Evolutionary conservation across 345 rosid genomes (phyloP).

Genomic region (Melaleuca alternifolia): DNA sequence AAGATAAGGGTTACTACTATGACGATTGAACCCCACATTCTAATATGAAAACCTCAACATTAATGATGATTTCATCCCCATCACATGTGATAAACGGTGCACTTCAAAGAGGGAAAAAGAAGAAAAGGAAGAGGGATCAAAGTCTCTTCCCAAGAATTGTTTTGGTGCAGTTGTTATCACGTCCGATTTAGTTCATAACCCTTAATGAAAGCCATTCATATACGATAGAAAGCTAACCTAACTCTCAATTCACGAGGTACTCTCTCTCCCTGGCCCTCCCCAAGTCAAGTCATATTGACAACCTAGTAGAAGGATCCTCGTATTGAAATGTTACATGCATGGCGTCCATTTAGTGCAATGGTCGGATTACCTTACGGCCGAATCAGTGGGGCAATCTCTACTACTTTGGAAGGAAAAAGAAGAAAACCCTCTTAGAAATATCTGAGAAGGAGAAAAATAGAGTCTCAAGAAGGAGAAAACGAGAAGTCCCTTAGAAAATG

Average conservation of each 20-base stretch:
- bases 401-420: background rate
- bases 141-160: background rate
- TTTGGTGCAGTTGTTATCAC: accelerated
- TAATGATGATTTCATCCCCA: too few species aligned
- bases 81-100: too few species aligned
- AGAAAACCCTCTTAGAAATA: background rate
- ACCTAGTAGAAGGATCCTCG: background rate
- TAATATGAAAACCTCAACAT: too few species aligned
- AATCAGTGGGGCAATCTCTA: background rate
- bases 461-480: background rate
- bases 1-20: too few species aligned
- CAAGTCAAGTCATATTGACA: background rate
- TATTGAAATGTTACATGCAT: background rate
- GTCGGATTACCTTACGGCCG: background rate
- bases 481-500: background rate
- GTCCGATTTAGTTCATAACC: background rate
- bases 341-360: background rate
- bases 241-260: background rate
- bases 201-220: background rate
- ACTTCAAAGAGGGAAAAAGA: background rate
- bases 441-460: background rate
- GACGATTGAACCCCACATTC: too few species aligned
- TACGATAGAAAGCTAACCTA: background rate
- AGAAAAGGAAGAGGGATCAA: background rate
- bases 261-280: background rate